Conservation (phyloP, 371 early-diverging fungal genomes). For the Aphelidium insulamus region DNA sequence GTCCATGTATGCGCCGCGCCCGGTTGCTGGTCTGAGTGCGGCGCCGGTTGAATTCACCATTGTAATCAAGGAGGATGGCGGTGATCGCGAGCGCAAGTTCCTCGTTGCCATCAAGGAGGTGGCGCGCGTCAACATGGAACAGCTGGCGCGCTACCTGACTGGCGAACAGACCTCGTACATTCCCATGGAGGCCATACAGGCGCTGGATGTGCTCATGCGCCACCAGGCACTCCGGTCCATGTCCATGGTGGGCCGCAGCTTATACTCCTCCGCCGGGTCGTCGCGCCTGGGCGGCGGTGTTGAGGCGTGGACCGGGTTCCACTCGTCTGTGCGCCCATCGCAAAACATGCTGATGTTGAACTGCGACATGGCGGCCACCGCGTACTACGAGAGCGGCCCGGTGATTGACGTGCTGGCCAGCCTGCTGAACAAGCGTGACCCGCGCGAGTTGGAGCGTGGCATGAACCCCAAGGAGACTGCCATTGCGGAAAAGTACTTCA, state of each 20-base stretch:
- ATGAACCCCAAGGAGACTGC: conserved; percentile 27
- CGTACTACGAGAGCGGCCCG: conserved; percentile 50
- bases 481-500: conserved; percentile 38
- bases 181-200: conserved; percentile 42
- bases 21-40: conserved; percentile 11
- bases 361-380: conserved; percentile 61
- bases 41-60: neutral
- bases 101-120: conserved; percentile 23
- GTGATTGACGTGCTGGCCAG: conserved; percentile 30
- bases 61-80: conserved; percentile 6
- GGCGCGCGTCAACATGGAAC: conserved; percentile 26
- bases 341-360: conserved; percentile 46
- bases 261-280: conserved; percentile 47
- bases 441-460: conserved; percentile 35
- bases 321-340: conserved; percentile 55
- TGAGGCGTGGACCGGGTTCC: conserved; percentile 81
- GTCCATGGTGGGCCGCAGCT: conserved; percentile 57
- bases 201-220: conserved; percentile 54
- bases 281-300: conserved; percentile 35
- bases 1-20: conserved; percentile 24
- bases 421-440: conserved; percentile 26
- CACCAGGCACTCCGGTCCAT: conserved; percentile 41
- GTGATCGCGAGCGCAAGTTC: conserved; percentile 6
- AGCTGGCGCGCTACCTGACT: conserved; percentile 21
- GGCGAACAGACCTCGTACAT: conserved; percentile 13